Evolutionary conservation across 768 basidiomycete genomes (phyloP), one percentile per base, ranked within the genome.

Genomic region (Royoungia palumana): DNA sequence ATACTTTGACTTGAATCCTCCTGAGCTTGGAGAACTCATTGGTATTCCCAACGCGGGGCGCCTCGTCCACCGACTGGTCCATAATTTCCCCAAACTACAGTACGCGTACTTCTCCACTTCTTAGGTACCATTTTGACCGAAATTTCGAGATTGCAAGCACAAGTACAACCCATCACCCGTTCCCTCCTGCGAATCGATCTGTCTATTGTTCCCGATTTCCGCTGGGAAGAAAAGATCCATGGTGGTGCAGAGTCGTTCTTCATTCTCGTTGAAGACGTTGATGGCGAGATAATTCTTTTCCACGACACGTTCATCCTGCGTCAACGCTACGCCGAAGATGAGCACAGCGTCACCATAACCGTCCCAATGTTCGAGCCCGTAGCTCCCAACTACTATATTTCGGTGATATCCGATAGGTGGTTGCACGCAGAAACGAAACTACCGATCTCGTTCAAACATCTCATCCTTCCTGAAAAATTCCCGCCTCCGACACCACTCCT

Each of bases 371-470:
- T 87, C 59, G 95, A 98, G 61, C 95, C 96, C 0, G 87, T 96
- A 13, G 95, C 96, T 17, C 96, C 96, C 2, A 98, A 98, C 67
- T 98, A 98, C 73, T 98, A 92, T 68, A 93, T 99, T 63, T 92
- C 90, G 7, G 74, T 98, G 48, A 80, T 95, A 51, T 95, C 94
- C 4, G 95, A 99, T 63, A 81, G 91, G 28, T 99, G 96, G 95
- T 61, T 97, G 32, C 94, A 98, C 57, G 81, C 94, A 2, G 94
- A 97, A 70, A 98, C 94, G 1, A 83, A 92, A 11, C 74, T 98
- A 0, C 94, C 96, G 0, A 89, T 98, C 43, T 94, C 92, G 1
- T 98, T 99, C 82, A 96, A 95, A 67, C 94, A 98, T 63, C 81
- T 99, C 41, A 94, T 98, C 51, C 84, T 97, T 5, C 96, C 96